phyloP scores from a whole-genome alignment of 73 alveolate genomes.

The Effrenium voratum region DNA sequence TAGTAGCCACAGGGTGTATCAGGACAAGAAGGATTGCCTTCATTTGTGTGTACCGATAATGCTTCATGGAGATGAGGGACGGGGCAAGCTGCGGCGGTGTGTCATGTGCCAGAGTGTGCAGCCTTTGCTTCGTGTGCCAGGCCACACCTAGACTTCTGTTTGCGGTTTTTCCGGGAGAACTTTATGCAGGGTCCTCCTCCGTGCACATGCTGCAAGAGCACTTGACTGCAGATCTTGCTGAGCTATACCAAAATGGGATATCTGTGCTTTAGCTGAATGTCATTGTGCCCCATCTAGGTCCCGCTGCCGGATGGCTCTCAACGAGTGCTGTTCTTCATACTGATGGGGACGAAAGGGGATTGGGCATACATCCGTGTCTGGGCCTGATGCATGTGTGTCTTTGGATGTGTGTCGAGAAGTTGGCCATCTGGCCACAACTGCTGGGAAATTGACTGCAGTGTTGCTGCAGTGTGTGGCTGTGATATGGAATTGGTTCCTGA shows the following conservation, averaged over 20 bases:
- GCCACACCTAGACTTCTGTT: background rate
- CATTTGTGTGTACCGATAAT: background rate
- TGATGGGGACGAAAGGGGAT: too few relatives aligned
- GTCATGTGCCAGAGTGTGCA: background rate
- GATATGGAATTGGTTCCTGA: too few relatives aligned
- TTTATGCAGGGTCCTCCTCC: background rate
- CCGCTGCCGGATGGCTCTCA: background rate
- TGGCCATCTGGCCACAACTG: too few relatives aligned
- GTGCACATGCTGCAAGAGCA: background rate
- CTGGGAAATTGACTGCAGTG: too few relatives aligned
- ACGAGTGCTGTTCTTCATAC: background rate
- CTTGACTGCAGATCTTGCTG: background rate
- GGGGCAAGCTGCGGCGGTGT: background rate
- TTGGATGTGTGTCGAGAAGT: too few relatives aligned
- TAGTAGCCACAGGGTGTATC: background rate
- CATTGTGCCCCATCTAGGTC: background rate
- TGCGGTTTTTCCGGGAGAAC: background rate
- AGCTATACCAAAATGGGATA: background rate
- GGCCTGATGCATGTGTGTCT: too few relatives aligned
- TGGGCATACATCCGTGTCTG: too few relatives aligned
- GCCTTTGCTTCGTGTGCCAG: background rate
- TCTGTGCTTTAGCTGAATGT: background rate
- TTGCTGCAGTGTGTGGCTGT: too few relatives aligned
- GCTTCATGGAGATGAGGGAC: conserved; percentile 9
- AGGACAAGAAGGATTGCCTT: background rate